Base-by-base conservation (phyloP, 805 yeast genomes). In the Barnettozyma wickerhamii region DNA sequence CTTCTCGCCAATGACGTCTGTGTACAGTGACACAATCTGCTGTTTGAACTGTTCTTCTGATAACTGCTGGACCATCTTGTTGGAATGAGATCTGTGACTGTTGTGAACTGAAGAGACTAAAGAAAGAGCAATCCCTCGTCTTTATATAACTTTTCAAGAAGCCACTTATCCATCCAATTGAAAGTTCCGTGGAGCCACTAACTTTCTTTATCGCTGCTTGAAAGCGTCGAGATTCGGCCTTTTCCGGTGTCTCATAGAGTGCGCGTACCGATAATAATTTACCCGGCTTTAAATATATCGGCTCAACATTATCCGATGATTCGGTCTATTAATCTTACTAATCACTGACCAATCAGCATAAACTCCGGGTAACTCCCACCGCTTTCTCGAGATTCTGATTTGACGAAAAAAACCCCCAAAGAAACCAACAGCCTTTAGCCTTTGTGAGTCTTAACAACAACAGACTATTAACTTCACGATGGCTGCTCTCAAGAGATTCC, bases 1-100 rank as follows among this genome's bases (percentile, higher is more conserved):
- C 55, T 84, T 83, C 47, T 79, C 85, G 34, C 93, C 93, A 48
- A 88, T 75, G 13, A 93, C 91, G 56, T 93, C 95, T 12, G 60
- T 56, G 42, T 53, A 56, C 13, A 38, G 50, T 0, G 55, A 48
- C 2, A 50, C 54, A 2, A 56, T 50, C 35, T 55, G 51, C 7
- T 47, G 30, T 31, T 48, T 48, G 46, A 55, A 55, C 35, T 56
- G 45, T 20, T 51, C 51, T 34, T 52, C 49, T 9, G 57, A 30
- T 19, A 43, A 32, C 4, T 26, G 13, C 19, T 36, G 37, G 19
- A 35, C 33, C 44, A 41, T 40, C 10, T 18, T 30, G 13, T 10
- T 24, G 28, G 13, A 24, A 24, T 24, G 26, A 9, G 26, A 23
- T 23, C 26, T 23, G 26, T n/a, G n/a, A n/a, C n/a, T n/a, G n/a